A percentile compares a stretch with the other conserved stretches of the same genome.
Evolutionary conservation across 208 protist genomes (phyloP).

Genomic region (Acanthamoeba healyi): DNA sequence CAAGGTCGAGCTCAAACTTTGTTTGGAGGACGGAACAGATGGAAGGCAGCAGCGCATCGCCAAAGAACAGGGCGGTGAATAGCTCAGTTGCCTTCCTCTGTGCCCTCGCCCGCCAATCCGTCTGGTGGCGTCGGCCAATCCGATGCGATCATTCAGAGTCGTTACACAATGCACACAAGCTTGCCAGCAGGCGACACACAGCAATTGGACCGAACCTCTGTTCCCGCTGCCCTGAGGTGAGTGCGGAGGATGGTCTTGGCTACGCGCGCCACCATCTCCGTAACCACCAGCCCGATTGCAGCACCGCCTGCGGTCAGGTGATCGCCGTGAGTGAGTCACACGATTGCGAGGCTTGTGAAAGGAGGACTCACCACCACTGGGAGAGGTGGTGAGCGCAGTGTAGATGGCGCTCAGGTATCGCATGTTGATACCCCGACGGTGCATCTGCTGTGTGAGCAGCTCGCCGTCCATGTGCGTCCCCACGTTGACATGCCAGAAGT

Average conservation of each 20-base stretch:
- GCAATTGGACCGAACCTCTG: background rate
- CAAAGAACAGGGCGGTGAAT: background rate
- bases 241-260: background rate
- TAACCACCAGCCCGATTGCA: background rate
- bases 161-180: too few relatives aligned
- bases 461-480: conserved; percentile 31
- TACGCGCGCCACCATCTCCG: conserved; percentile 11
- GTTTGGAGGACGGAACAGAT: background rate
- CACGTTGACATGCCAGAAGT: background rate
- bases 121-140: background rate
- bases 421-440: background rate
- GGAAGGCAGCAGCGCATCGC: background rate
- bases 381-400: background rate
- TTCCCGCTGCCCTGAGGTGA: background rate
- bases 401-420: background rate
- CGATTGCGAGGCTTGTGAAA: too few relatives aligned
- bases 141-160: too few relatives aligned
- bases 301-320: background rate
- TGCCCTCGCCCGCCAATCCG: background rate
- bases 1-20: background rate
- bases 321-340: too few relatives aligned
- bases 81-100: background rate
- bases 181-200: background rate
- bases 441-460: conserved; percentile 24
- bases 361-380: background rate